Base-by-base conservation (phyloP, 192 early-diverging fungal species). In the Coemansia asiatica region DNA sequence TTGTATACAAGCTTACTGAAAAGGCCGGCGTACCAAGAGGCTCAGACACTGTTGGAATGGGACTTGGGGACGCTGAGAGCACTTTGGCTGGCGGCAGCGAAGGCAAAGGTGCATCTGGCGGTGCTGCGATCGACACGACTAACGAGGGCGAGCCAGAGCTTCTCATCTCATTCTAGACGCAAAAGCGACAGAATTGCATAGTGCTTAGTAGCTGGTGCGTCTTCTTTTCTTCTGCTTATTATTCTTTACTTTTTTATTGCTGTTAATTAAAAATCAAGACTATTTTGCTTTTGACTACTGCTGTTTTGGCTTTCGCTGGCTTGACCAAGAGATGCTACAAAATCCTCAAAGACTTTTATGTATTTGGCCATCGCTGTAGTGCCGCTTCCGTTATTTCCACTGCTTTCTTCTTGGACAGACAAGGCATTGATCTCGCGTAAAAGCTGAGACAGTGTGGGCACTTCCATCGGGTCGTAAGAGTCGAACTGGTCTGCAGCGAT, bases 401-500 rank as follows among this genome's bases (percentile, higher is more conserved):
- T 74, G 53, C 25, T 75, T 49, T 31, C 19, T 31, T 47, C 53
- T 74, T 63, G 53, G 31, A 48, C 19, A 3, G 31, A 16, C 13
- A 59, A 36, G 22, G 67, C 50, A 63, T 89, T 86, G 29, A 93
- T 53, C 58, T 96, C 90, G 31, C 80, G 74, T 36, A 89, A 68
- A 21, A 98, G 74, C 44, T 82, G 74, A 13, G 76, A 56, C 29
- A 98, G 61, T 1, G 87, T 94, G 0, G 96, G 96, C 8, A 89
- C 90, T 2, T 64, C 65, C 15, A 88, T 74, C 25, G 97, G 97
- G 63, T 97, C 85, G 72, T 97, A 98, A 1, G 83, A 63, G 53
- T 93, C 90, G 61, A 92, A 94, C 16, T 72, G 73, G 50, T 87
- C 84, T 2, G 87, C 83, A 28, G 83, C 76, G 62, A 98, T 97